A percentile compares a stretch with the other conserved stretches of the same genome.
Conservation (phyloP, 768 basidiomycete genomes). For the Amanita molliuscula region DNA sequence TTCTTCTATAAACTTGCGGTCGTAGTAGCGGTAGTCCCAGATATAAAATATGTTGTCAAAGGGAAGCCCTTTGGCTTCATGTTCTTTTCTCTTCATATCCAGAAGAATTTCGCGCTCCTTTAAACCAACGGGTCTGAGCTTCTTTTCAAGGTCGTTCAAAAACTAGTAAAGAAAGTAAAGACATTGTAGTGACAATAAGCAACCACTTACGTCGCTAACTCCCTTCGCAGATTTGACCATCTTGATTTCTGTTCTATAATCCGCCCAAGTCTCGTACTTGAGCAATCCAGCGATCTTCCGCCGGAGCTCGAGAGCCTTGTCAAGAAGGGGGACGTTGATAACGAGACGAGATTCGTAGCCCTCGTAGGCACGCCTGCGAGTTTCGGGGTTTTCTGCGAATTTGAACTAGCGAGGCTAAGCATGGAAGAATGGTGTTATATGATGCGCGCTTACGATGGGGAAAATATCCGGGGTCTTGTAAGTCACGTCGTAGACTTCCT, state of each 20-base stretch:
- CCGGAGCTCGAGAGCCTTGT: slow-evolving; percentile 59
- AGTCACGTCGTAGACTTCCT: slow-evolving; percentile 61
- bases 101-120: slow-evolving; percentile 62
- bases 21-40: slow-evolving; percentile 80
- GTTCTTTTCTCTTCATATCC: slow-evolving; percentile 67
- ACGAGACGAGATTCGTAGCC: slow-evolving; percentile 59
- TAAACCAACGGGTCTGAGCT: slow-evolving; percentile 61
- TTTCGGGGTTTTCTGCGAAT: slow-evolving; percentile 62
- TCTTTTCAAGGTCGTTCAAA: slow-evolving; percentile 63
- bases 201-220: slow-evolving; percentile 38
- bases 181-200: not conserved
- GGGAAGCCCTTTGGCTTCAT: slow-evolving; percentile 43
- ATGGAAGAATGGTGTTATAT: not conserved
- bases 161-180: slow-evolving; percentile 34
- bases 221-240: slow-evolving; percentile 69
- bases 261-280: slow-evolving; percentile 74
- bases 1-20: slow-evolving; percentile 56
- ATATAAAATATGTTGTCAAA: slow-evolving; percentile 69
- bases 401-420: slow-evolving; percentile 46
- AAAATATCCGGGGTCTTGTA: slow-evolving; percentile 79
- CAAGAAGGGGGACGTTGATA: slow-evolving; percentile 62
- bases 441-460: slow-evolving; percentile 44
- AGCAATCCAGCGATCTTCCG: slow-evolving; percentile 58
- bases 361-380: slow-evolving; percentile 55
- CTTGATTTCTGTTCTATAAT: slow-evolving; percentile 76